These are phyloP conservation scores for Malus hybrid DNA, from an alignment of 331 rosid species.

Conservation along the genomic window DNA sequence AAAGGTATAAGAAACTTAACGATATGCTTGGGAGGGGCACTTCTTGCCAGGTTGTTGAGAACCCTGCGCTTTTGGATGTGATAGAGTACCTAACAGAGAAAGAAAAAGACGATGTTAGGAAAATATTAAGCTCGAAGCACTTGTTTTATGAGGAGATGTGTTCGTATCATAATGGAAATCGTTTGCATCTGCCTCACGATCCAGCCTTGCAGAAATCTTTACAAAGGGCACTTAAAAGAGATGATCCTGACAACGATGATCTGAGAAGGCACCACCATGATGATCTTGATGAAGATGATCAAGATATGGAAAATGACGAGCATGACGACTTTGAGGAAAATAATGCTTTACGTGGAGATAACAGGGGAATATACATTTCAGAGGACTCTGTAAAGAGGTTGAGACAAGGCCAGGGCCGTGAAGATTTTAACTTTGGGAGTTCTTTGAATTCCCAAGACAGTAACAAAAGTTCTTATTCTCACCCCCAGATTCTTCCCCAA, in stretches of 20 bases:
- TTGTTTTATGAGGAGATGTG: conserved; percentile 92
- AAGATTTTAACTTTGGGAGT: conserved; percentile 37
- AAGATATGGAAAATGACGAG: conserved; percentile 54
- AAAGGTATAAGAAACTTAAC: conserved; percentile 77
- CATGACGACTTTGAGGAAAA: conserved; percentile 61
- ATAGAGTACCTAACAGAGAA: conserved; percentile 58
- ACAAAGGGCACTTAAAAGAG: conserved; percentile 70
- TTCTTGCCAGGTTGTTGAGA: conserved; percentile 86
- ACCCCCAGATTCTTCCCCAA: conserved; percentile 28
- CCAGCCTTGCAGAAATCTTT: conserved; percentile 66
- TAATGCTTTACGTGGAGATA: conserved; percentile 41
- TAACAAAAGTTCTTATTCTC: conserved; percentile 37
- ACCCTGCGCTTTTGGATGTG: conserved; percentile 65
- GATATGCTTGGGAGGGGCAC: conserved; percentile 91
- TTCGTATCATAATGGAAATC: conserved; percentile 77
- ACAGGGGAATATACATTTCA: conserved; percentile 25
- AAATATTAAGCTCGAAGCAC: conserved; percentile 81
- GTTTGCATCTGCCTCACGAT: conserved; percentile 83
- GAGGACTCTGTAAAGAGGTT: conserved; percentile 51
- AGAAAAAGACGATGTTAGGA: conserved; percentile 76
- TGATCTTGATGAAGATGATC: conserved; percentile 71
- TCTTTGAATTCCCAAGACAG: conserved; percentile 39
- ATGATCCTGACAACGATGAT: conserved; percentile 60
- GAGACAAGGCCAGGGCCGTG: conserved; percentile 43
- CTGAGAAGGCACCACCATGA: conserved; percentile 46